Evolutionary conservation across 352 stramenopile species (phyloP).

Genomic region (Pythium phragmiticola): DNA sequence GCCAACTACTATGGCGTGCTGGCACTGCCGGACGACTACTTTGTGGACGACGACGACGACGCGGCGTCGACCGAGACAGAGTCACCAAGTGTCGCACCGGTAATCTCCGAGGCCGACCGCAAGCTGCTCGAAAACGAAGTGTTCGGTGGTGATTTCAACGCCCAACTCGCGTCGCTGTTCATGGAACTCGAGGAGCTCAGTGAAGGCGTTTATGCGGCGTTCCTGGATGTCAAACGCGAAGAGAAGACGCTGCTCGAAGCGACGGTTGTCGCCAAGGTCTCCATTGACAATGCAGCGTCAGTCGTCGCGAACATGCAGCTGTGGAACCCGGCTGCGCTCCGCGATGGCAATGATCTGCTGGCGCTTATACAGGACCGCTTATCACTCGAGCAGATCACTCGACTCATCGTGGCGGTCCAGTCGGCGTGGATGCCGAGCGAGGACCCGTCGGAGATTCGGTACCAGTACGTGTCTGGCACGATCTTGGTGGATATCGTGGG

Average conservation of each 20-base stretch:
- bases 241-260: conserved; percentile 37
- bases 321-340: conserved; percentile 22
- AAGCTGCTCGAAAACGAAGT: conserved; percentile 15
- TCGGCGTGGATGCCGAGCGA: no score
- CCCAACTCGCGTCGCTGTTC: conserved; percentile 29
- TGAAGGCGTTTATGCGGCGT: conserved; percentile 24
- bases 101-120: not conserved
- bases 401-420: not conserved
- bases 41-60: not conserved
- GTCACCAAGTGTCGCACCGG: not conserved
- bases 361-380: not conserved
- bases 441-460: not conserved
- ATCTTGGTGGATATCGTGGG: not conserved
- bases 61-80: no score
- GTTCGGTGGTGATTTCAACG: conserved; percentile 27
- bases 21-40: conserved; percentile 9
- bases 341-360: not conserved
- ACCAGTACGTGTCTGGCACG: conserved; percentile 5
- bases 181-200: conserved; percentile 28
- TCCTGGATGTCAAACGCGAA: conserved; percentile 35
- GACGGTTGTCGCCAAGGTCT: conserved; percentile 29
- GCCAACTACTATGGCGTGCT: conserved; percentile 5
- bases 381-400: not conserved
- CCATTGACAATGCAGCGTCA: conserved; percentile 24
- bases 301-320: conserved; percentile 29